Evolutionary conservation across 441 rosid genomes (phyloP), one percentile per base, ranked within the genome.

Genomic region (Kokia cookei): DNA sequence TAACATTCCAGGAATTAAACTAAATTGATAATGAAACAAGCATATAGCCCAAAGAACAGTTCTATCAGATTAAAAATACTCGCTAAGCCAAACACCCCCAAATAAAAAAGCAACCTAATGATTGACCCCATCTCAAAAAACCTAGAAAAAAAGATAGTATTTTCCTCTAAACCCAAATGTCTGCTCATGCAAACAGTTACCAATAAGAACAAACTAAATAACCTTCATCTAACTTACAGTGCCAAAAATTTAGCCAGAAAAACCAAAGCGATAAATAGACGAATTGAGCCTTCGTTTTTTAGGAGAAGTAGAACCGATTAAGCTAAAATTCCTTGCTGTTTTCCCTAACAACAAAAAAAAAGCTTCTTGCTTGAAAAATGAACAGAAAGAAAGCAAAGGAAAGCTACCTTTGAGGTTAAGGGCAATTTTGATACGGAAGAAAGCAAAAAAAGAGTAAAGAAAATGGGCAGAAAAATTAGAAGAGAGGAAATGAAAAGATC

Each of bases 171-270:
- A 24, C 54, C 65, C 50, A 40, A 40, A 57, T 57, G 55, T 5
- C 54, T 14, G 17, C 4, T 5, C 48, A 43, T 43, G 13, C 48
- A 43, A 43, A 43, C 48, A 43, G 48, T 43, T 43, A 22, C 54
- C 19, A 57, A 17, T 60, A 43, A 43, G 15, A 40, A 53, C 32
- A 65, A 73, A 14, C 68, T 76, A 73, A 76, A n/a, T 68, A 73
- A 59, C 69, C 65, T 72, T 76, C 63, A 79, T 58, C 69, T 47
- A 73, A 17, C 48, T 51, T 62, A 15, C 63, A 53, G 29, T 57
- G 45, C 26, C 11, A 37, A 35, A 65, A 61, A 13, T 10, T 8
- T 4, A 60, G 26, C 22, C 48, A 17, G 13, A 62, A 51, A 19
- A 17, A 4, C 58, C 26, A 29, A 26, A 40, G n/a, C 37, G 15